Conservation (phyloP, 2,329 filamentous ascomycete genomes). For the Colletotrichum sojae region DNA sequence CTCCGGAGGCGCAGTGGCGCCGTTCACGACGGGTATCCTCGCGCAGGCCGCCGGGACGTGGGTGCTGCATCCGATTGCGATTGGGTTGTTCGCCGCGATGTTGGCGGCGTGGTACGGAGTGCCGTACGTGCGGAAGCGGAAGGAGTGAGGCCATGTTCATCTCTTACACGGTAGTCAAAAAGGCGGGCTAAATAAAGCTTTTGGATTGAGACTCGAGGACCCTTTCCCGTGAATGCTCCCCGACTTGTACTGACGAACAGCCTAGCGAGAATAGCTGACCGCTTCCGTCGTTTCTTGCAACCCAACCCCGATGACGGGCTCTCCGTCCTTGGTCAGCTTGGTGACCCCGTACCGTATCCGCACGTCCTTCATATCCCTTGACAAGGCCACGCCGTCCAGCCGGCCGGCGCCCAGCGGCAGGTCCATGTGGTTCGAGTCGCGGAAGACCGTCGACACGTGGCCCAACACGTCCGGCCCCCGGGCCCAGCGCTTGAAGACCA, state of each 20-base stretch:
- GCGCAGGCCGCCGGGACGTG: constrained; percentile 74
- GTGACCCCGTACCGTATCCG: constrained; percentile 1
- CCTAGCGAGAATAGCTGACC: neutral
- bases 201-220: neutral
- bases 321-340: constrained; percentile 13
- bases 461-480: neutral
- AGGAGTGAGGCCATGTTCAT: constrained; percentile 59
- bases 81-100: constrained; percentile 77
- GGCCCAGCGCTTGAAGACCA: neutral
- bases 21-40: constrained; percentile 75
- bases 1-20: constrained; percentile 76
- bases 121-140: constrained; percentile 71
- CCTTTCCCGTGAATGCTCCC: neutral
- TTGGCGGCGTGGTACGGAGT: constrained; percentile 74
- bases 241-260: too few species aligned
- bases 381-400: neutral
- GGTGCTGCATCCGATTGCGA: constrained; percentile 77
- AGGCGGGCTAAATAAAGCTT: neutral
- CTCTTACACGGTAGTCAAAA: neutral
- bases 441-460: constrained; percentile 2
- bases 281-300: neutral
- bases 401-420: neutral
- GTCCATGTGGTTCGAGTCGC: constrained; percentile 1
- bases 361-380: neutral
- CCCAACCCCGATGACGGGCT: neutral